A percentile compares a stretch with the other conserved stretches of the same genome.
Evolutionary conservation across 495 filamentous ascomycete species (phyloP).

Genomic region (Echria macrotheca): DNA sequence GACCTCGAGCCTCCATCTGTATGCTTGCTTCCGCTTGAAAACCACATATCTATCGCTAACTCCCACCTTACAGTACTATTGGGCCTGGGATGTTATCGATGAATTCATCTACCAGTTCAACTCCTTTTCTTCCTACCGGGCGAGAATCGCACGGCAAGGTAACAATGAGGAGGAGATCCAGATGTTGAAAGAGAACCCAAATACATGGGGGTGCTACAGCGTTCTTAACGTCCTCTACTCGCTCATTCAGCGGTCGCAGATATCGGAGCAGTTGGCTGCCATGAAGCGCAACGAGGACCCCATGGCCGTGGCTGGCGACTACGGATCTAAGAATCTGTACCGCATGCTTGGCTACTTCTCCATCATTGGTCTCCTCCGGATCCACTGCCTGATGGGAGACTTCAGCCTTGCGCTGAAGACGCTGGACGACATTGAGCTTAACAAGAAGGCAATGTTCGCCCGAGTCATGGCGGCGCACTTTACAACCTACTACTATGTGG

Average conservation of each 20-base stretch:
- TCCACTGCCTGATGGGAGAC: constrained; percentile 94
- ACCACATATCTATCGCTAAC: constrained; percentile 15
- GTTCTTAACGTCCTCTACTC: constrained; percentile 99
- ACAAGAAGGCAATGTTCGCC: constrained; percentile 99
- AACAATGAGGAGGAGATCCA: constrained; percentile 84
- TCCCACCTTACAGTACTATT: constrained; percentile 69
- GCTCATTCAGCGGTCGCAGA: constrained; percentile 94
- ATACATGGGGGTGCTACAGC: constrained; percentile 99
- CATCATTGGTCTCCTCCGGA: constrained; percentile 92
- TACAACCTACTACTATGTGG: constrained; percentile 99
- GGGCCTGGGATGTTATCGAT: constrained; percentile 99
- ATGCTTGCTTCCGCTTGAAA: constrained; percentile 30
- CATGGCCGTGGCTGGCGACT: constrained; percentile 80
- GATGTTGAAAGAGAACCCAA: constrained; percentile 89
- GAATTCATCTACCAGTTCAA: constrained; percentile 99
- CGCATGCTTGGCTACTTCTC: constrained; percentile 99
- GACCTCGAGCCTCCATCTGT: constrained; percentile 95
- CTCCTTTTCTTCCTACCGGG: constrained; percentile 94
- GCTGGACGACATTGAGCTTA: constrained; percentile 97
- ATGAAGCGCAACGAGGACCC: constrained; percentile 92
- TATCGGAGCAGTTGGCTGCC: constrained; percentile 90
- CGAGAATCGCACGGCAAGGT: constrained; percentile 78
- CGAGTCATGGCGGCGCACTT: constrained; percentile 99
- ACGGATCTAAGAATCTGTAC: constrained; percentile 87
- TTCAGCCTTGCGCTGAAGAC: constrained; percentile 98